Conservation (phyloP, 83 land plant genomes). For the Larix sibirica region DNA sequence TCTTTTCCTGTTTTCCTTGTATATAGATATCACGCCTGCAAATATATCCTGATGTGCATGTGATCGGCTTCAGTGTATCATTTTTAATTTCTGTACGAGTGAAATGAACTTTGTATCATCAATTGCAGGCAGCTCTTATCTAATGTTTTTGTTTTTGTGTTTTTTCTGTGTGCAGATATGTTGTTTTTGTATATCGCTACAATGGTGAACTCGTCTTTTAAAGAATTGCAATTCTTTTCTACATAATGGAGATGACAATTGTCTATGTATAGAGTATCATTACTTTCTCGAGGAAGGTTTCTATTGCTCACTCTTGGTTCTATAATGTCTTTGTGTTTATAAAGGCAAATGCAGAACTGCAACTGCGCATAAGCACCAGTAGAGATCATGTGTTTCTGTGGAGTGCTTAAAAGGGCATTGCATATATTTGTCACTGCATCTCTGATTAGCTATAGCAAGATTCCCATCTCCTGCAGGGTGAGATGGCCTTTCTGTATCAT, state of each 20-base stretch:
- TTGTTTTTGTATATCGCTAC: slow-evolving; percentile 1
- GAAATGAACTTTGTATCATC: not conserved
- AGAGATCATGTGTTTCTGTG: not conserved
- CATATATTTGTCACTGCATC: not conserved
- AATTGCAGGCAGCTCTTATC: not conserved
- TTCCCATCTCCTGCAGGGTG: not conserved
- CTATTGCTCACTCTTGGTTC: not conserved
- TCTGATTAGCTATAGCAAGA: not conserved
- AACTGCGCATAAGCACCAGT: not conserved
- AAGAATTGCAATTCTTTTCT: not conserved
- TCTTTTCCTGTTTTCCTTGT: not conserved
- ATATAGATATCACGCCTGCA: not conserved
- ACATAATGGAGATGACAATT: not conserved
- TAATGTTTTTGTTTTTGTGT: slow-evolving; percentile 1
- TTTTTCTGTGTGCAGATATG: not conserved
- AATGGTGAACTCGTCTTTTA: not conserved
- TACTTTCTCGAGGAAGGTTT: not conserved
- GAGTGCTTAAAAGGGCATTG: not conserved
- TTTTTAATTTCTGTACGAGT: not conserved
- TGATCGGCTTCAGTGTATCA: not conserved
- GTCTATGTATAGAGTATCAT: not conserved
- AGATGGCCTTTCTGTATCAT: not conserved
- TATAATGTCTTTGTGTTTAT: not conserved
- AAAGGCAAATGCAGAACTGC: not conserved
- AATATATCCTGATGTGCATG: not conserved